Evolutionary conservation across 306 rosid genomes (phyloP), one percentile per base, ranked within the genome.

Genomic region (Rosa lucieae): DNA sequence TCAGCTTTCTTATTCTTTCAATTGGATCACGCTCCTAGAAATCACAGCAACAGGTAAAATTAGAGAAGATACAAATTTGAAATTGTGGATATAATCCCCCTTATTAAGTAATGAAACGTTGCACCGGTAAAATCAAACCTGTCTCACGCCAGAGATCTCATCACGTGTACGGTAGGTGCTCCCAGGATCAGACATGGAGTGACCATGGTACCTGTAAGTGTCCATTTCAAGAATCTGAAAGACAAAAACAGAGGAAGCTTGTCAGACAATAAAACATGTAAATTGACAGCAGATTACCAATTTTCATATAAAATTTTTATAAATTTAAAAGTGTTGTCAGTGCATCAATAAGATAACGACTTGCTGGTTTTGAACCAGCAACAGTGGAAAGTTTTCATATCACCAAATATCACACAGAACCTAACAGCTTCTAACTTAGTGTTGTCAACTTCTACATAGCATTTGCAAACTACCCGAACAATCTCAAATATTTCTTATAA

Each of bases 171-270:
- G 94, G 81, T 96, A 96, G 58, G 99, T 96, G 89, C 98, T 96
- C 37, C 99, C 99, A 77, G 97, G 99, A 88, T 96, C 99, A 82
- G 98, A 96, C 99, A 94, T 92, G 56, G 98, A 93, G 87, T 96
- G 99, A 44, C 99, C 98, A 67, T 96, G 99, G 85, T 96, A 96
- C 88, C 99, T 89, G 69, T 96, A 96, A 12, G 99, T 96, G 83
- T 93, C 99, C 99, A 96, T 90, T 85, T 96, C 99, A 70, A 96
- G 98, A 85, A 96, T 88, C 98, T 96, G 90, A 72, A 82, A 69
- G 67, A 83, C 79, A 83, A 78, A 21, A 76, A 76, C 66, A 84
- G 15, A 82, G 43, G 26, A 78, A 37, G 43, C 32, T 71, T 49
- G 79, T 66, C 77, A 78, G 77, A 53, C 67, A 78, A 67, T 67